These are phyloP conservation scores for Apiospora arundinis DNA, from an alignment of 2,329 filamentous ascomycete species.

Conservation along the genomic window DNA sequence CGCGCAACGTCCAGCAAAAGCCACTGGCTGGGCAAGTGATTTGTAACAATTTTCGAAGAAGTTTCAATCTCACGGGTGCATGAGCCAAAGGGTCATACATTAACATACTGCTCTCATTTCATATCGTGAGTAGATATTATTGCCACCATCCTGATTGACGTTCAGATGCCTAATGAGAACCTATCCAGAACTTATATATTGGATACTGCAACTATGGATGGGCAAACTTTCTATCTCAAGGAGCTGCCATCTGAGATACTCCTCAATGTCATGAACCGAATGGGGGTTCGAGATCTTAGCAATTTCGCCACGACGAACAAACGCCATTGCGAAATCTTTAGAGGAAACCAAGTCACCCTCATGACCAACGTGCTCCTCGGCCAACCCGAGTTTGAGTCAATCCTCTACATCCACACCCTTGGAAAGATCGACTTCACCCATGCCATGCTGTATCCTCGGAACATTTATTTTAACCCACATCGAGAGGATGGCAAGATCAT, in stretches of 20 bases:
- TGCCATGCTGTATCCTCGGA: conserved; percentile 35
- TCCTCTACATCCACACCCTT: conserved; percentile 55
- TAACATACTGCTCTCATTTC: neutral
- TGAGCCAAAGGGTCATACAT: neutral
- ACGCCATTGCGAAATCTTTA: conserved; percentile 49
- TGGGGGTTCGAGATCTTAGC: conserved; percentile 50
- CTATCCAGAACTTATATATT: neutral
- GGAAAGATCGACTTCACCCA: conserved; percentile 38
- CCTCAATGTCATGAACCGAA: conserved; percentile 53
- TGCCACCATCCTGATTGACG: neutral
- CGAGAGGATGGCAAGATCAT: conserved; percentile 27
- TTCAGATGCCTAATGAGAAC: neutral
- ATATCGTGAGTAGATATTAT: neutral
- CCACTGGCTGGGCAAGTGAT: neutral
- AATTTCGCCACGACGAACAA: conserved; percentile 46
- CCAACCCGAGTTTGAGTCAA: conserved; percentile 50
- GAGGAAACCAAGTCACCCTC: conserved; percentile 47
- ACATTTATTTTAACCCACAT: conserved; percentile 31
- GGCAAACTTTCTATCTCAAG: neutral
- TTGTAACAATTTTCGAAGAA: neutral
- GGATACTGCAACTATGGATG: neutral
- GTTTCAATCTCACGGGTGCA: neutral
- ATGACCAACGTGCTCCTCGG: conserved; percentile 49
- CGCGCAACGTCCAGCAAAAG: neutral
- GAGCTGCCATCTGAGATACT: conserved; percentile 53